A percentile compares a stretch with the other conserved stretches of the same genome.
These are phyloP conservation scores for Rhizopogon roseolus DNA, from an alignment of 768 basidiomycete species.

Conservation along the genomic window DNA sequence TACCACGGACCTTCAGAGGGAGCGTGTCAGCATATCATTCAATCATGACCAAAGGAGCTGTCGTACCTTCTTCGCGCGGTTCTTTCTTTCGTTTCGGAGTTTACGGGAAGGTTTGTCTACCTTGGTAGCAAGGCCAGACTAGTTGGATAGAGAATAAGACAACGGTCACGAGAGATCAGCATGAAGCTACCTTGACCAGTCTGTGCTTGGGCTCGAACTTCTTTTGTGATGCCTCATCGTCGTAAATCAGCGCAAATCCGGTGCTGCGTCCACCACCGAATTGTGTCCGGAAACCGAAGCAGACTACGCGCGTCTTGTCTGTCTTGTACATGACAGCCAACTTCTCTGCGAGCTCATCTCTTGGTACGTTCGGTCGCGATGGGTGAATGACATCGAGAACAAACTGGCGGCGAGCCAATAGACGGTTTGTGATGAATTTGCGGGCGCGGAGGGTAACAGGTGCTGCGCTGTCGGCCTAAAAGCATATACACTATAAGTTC, in stretches of 20 bases:
- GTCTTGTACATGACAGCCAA: constrained; percentile 92
- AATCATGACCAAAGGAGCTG: not conserved
- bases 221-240: constrained; percentile 90
- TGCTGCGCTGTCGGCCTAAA: constrained; percentile 71
- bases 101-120: constrained; percentile 92
- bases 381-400: constrained; percentile 94
- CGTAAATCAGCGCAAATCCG: constrained; percentile 97
- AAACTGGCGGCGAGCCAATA: constrained; percentile 94
- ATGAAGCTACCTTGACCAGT: constrained; percentile 77
- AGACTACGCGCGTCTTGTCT: constrained; percentile 84
- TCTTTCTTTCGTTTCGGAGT: constrained; percentile 99
- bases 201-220: constrained; percentile 98
- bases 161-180: not conserved
- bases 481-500: constrained; percentile 13
- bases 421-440: constrained; percentile 99
- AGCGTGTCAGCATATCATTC: constrained; percentile 8
- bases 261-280: constrained; percentile 99
- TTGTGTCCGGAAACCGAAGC: constrained; percentile 91
- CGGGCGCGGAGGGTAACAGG: constrained; percentile 95
- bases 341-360: constrained; percentile 87
- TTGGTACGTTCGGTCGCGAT: constrained; percentile 90
- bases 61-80: constrained; percentile 96
- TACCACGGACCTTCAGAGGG: constrained; percentile 76
- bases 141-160: constrained; percentile 5
- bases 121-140: constrained; percentile 72